phyloP scores from a whole-genome alignment of 169 alveolate genomes.

The Plasmodium billcollinsi region DNA sequence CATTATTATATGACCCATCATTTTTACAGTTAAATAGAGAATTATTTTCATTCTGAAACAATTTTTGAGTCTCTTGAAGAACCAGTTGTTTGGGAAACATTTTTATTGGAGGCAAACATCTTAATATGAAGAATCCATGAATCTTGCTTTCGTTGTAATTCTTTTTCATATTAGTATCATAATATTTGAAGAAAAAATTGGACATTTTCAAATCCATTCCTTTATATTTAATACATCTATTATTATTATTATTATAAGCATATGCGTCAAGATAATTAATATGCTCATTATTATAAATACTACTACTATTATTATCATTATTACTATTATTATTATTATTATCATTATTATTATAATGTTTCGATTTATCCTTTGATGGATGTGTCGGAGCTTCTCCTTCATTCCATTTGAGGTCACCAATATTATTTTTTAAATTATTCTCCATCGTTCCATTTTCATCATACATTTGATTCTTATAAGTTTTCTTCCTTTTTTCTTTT shows the following conservation, averaged over 20 bases:
- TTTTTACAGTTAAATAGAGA: constrained; percentile 2
- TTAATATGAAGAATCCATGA: constrained; percentile 54
- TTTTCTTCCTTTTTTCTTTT: too few species aligned
- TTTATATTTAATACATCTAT: constrained; percentile 9
- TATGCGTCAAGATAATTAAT: not conserved
- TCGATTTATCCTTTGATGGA: too few species aligned
- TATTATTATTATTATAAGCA: constrained; percentile 2
- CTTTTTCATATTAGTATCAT: constrained; percentile 24
- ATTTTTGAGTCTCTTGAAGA: constrained; percentile 39
- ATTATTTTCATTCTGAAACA: constrained; percentile 18
- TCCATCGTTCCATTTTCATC: too few species aligned
- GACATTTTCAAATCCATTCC: constrained; percentile 35
- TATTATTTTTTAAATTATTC: too few species aligned
- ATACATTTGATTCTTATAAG: too few species aligned
- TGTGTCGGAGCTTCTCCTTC: too few species aligned
- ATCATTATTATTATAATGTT: not conserved
- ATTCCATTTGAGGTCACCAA: too few species aligned
- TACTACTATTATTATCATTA: not conserved
- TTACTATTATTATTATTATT: not conserved
- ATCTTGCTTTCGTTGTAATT: constrained; percentile 57
- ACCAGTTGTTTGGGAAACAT: constrained; percentile 64
- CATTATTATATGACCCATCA: not conserved
- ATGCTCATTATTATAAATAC: not conserved
- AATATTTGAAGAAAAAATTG: constrained; percentile 36
- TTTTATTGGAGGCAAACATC: constrained; percentile 70